Percentiles rank a stretch among this genome's conserved stretches.
Evolutionary conservation across 495 filamentous ascomycete species (phyloP).

Genomic region (Neurospora sp.): DNA sequence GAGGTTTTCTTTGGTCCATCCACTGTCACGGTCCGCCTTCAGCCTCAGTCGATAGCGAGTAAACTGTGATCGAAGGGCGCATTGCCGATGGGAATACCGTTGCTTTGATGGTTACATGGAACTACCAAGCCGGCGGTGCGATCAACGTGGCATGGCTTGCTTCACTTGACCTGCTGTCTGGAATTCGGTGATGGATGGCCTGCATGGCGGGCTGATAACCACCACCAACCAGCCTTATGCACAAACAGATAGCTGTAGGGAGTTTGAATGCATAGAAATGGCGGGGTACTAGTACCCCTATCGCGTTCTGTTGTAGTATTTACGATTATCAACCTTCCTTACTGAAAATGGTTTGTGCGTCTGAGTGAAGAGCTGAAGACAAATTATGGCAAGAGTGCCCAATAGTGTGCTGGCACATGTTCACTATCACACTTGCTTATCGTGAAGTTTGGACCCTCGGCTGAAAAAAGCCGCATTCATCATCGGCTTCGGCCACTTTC

Average conservation of each 20-base stretch:
- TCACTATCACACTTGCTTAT: background rate
- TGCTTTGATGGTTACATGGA: background rate
- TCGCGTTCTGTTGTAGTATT: background rate
- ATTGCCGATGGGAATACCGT: background rate
- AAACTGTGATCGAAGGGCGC: background rate
- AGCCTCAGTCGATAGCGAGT: background rate
- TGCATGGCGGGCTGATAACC: background rate
- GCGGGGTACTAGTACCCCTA: background rate
- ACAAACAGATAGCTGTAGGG: background rate
- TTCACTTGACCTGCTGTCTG: background rate
- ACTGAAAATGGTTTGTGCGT: background rate
- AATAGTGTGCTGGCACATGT: background rate
- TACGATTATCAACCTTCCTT: background rate
- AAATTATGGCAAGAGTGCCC: background rate
- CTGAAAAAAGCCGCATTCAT: background rate
- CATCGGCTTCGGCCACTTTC: background rate
- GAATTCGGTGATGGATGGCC: background rate
- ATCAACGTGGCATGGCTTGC: background rate
- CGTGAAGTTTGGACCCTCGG: background rate
- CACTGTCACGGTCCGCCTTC: constrained; percentile 20
- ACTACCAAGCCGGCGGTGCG: background rate
- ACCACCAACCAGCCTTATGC: background rate
- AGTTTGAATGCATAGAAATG: background rate
- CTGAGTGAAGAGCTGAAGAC: background rate
- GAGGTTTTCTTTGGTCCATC: constrained; percentile 50